Evolutionary conservation across 140 eudicot genomes (phyloP), one percentile per base, ranked within the genome.

Genomic region (Bidens hawaiensis): DNA sequence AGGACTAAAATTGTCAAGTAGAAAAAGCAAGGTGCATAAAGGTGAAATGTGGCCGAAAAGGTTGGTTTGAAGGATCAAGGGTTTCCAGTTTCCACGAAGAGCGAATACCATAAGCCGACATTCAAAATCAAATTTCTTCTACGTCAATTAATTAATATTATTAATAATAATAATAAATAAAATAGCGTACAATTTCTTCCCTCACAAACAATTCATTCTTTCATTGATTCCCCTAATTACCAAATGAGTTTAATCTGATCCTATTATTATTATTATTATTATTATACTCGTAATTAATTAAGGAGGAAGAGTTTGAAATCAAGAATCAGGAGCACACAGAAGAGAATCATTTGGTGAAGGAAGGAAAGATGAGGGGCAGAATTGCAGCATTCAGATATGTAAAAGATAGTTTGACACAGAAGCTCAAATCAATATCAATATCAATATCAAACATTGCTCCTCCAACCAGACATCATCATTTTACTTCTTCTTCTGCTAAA

Each of bases 361-460:
- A n/a, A n/a, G 22, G 57, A 62, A 57, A 65, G 54, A 83, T 87
- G 94, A 55, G 79, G 15, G 62, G 71, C 26, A 81, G 86, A 77
- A 54, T 67, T 73, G 93, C n/a, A n/a, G n/a, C 72, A 24, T 70
- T 52, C 8, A 79, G 76, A 68, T 84, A 78, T 57, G 2, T 61
- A 59, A 83, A 58, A 36, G 78, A 83, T 48, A 61, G 80, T 65
- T 30, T 78, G 63, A 38, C 19, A 25, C 76, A 76, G 27, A 73
- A 55, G 76, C 68, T 78, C 41, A 73, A 73, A 63, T 72, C 76
- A 52, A 67, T 48, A 36, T 30, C 57, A 8, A n/a, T n/a, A n/a
- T n/a, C n/a, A n/a, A n/a, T n/a, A n/a, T n/a, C n/a, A n/a, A n/a
- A n/a, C n/a, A n/a, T n/a, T n/a, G 56, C 62, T 60, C 40, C 60